These are phyloP conservation scores for Mercurialis annua DNA, from an alignment of 345 rosid genomes.

Conservation along the genomic window DNA sequence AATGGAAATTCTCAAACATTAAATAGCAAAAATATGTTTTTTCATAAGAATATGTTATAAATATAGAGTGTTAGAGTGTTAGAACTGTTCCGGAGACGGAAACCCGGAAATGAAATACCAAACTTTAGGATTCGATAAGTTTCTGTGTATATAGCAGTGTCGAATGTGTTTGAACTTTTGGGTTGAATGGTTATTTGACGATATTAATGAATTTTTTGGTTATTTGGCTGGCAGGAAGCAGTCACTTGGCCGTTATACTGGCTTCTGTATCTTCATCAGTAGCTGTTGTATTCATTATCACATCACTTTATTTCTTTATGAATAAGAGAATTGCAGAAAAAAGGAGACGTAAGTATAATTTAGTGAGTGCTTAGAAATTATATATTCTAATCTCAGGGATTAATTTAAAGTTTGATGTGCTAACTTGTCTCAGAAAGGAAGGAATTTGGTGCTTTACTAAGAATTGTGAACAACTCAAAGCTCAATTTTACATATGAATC, in stretches of 20 bases:
- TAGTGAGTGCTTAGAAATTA: not conserved
- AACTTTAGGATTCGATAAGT: no score
- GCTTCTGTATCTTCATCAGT: slow-evolving; percentile 45
- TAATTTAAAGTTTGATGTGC: not conserved
- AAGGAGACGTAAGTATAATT: slow-evolving; percentile 43
- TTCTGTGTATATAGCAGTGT: no score
- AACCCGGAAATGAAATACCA: no score
- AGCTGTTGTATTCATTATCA: slow-evolving; percentile 49
- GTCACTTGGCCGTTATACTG: slow-evolving; percentile 44
- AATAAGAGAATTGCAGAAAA: slow-evolving; percentile 40
- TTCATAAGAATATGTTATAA: no score
- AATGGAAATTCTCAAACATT: no score
- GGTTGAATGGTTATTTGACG: not conserved
- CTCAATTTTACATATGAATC: slow-evolving; percentile 69
- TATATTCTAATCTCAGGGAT: not conserved
- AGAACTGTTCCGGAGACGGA: not conserved
- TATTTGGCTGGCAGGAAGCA: slow-evolving; percentile 39
- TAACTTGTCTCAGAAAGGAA: slow-evolving; percentile 48
- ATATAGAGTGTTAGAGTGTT: no score
- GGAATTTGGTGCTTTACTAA: slow-evolving; percentile 55
- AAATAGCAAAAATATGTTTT: no score
- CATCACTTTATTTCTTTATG: slow-evolving; percentile 36
- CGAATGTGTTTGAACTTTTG: no score
- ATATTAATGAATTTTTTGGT: not conserved
- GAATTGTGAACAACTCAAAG: slow-evolving; percentile 58